Evolutionary conservation across 163 green algal genomes (phyloP).

Genomic region (Prototheca stagnorum): DNA sequence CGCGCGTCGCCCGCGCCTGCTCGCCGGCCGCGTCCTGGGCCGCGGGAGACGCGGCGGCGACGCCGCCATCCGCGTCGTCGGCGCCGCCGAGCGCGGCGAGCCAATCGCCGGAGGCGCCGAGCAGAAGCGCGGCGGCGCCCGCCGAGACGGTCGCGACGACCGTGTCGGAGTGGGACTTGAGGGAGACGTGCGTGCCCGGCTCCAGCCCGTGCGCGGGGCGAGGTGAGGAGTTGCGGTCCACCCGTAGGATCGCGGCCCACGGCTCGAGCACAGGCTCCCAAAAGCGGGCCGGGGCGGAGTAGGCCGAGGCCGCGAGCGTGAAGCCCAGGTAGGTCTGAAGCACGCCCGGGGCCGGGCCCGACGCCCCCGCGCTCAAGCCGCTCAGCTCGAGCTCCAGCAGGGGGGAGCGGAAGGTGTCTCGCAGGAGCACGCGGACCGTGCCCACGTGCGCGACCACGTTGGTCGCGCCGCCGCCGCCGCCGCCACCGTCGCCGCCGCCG

Average conservation of each 20-base stretch:
- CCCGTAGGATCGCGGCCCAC: constrained; percentile 44
- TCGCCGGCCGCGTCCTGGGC: not conserved
- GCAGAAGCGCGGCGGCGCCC: constrained; percentile 18
- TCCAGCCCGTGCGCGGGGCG: constrained; percentile 14
- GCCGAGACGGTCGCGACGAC: constrained; percentile 36
- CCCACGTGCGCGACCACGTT: constrained; percentile 30
- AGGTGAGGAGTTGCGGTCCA: constrained; percentile 17
- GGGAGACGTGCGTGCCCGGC: constrained; percentile 24
- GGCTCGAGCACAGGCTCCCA: constrained; percentile 75
- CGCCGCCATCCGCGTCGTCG: not conserved
- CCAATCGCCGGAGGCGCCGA: constrained; percentile 34
- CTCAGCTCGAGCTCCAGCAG: constrained; percentile 46
- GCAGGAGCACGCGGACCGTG: constrained; percentile 16
- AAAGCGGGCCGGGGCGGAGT: constrained; percentile 13
- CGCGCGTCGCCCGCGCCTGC: constrained; percentile 5
- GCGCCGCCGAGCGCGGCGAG: not conserved
- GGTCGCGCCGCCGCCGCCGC: constrained; percentile 1
- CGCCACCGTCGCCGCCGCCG: no score
- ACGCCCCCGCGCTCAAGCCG: constrained; percentile 1
- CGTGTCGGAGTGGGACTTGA: constrained; percentile 35
- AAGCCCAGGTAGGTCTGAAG: constrained; percentile 35
- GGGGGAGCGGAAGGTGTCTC: constrained; percentile 38
- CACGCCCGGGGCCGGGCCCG: constrained; percentile 4
- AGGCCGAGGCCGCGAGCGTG: constrained; percentile 17
- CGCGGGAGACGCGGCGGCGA: not conserved